Conservation (phyloP, 257 asterid species). For the Nicotiana noctiflora region DNA sequence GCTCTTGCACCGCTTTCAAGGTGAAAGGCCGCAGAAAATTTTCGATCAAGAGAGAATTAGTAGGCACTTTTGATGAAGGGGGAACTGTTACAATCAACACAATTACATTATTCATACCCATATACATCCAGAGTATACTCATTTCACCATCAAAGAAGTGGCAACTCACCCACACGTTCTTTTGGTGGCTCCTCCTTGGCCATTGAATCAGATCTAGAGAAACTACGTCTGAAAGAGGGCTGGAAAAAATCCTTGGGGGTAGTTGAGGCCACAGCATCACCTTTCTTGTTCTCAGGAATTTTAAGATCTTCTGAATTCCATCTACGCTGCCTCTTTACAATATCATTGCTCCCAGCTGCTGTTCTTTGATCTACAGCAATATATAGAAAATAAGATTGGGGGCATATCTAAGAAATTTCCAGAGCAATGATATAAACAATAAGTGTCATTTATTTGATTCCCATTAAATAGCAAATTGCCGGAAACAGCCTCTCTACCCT, state of each 20-base stretch:
- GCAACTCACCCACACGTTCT: slow-evolving; percentile 66
- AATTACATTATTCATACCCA: slow-evolving; percentile 2
- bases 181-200: slow-evolving; percentile 45
- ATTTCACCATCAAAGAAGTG: background rate
- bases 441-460: too few relatives aligned
- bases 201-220: too few relatives aligned
- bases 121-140: too few relatives aligned
- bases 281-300: slow-evolving; percentile 37
- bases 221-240: slow-evolving; percentile 15
- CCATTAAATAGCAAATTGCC: too few relatives aligned
- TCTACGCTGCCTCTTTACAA: slow-evolving; percentile 55
- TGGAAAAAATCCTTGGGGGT: slow-evolving; percentile 41
- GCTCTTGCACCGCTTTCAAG: too few relatives aligned
- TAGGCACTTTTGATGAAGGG: slow-evolving; percentile 33
- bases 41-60: slow-evolving; percentile 69
- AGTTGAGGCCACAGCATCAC: slow-evolving; percentile 18
- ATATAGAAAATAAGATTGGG: background rate
- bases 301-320: slow-evolving; percentile 27
- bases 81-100: slow-evolving; percentile 38
- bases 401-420: too few relatives aligned
- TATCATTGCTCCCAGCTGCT: slow-evolving; percentile 35
- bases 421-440: too few relatives aligned
- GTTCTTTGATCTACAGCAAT: slow-evolving; percentile 42
- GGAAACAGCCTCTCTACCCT: too few relatives aligned
- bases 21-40: slow-evolving; percentile 63